Evolutionary conservation across 192 early-diverging fungal species (phyloP).

Genomic region (Hyaloraphidium curvatum): DNA sequence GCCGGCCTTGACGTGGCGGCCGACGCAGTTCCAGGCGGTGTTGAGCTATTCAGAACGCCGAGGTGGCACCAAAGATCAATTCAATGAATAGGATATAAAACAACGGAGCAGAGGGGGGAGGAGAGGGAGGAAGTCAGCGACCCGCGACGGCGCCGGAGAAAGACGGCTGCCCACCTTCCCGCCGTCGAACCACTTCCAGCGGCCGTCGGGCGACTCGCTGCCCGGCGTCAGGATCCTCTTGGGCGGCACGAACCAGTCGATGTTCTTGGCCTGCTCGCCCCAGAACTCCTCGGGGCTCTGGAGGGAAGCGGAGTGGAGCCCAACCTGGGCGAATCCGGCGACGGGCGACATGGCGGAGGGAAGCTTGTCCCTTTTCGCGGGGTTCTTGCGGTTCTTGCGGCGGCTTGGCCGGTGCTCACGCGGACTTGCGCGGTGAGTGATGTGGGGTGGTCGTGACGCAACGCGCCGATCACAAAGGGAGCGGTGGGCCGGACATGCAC

Average conservation of each 20-base stretch:
- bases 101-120: neutral
- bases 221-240: conserved; percentile 15
- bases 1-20: conserved; percentile 42
- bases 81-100: too few relatives aligned
- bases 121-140: too few relatives aligned
- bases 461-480: too few relatives aligned
- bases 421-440: too few relatives aligned
- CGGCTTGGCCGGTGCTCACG: too few relatives aligned
- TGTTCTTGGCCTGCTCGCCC: conserved; percentile 14
- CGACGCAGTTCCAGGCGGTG: conserved; percentile 59
- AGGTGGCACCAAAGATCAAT: too few relatives aligned
- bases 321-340: conserved; percentile 11
- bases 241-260: conserved; percentile 28
- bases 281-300: conserved; percentile 26
- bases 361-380: too few relatives aligned
- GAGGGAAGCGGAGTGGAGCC: conserved; percentile 15
- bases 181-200: conserved; percentile 43
- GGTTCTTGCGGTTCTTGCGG: too few relatives aligned
- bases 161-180: conserved; percentile 13
- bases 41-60: conserved; percentile 25
- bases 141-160: neutral
- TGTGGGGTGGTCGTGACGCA: too few relatives aligned
- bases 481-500: too few relatives aligned
- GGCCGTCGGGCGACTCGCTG: conserved; percentile 11
- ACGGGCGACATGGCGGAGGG: too few relatives aligned